Evolutionary conservation across 1,139 yeast genomes (phyloP).

Genomic region (Williopsis jadinii): DNA sequence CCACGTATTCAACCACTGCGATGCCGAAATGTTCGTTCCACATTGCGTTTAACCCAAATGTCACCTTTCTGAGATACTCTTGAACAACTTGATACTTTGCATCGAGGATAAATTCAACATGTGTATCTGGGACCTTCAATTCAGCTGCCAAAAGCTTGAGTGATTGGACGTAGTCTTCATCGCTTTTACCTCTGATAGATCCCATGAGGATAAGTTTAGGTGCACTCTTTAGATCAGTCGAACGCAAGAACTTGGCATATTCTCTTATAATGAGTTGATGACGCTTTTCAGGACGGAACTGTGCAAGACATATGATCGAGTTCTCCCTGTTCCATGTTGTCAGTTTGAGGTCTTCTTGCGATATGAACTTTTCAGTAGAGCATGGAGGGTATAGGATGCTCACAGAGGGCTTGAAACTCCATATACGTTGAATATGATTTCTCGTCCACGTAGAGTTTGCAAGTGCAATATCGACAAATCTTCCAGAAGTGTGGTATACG

Average conservation of each 20-base stretch:
- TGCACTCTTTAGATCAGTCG: slow-evolving; percentile 14
- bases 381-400: slow-evolving; percentile 80
- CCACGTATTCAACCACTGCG: slow-evolving; percentile 90
- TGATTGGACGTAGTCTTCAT: slow-evolving; percentile 49
- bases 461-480: slow-evolving; percentile 56
- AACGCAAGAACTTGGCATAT: slow-evolving; percentile 43
- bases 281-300: slow-evolving; percentile 93
- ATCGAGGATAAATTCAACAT: slow-evolving; percentile 66
- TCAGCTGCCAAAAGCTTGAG: slow-evolving; percentile 41
- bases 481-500: slow-evolving; percentile 61
- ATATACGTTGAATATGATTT: slow-evolving; percentile 58
- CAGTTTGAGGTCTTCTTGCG: slow-evolving; percentile 6
- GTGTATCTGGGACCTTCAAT: slow-evolving; percentile 38
- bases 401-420: slow-evolving; percentile 38
- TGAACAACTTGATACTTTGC: slow-evolving; percentile 64
- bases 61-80: slow-evolving; percentile 46
- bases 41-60: slow-evolving; percentile 90
- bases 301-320: slow-evolving; percentile 73
- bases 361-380: slow-evolving; percentile 48
- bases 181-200: slow-evolving; percentile 67
- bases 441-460: slow-evolving; percentile 92
- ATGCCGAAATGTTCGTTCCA: slow-evolving; percentile 99
- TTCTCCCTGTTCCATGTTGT: slow-evolving; percentile 36
- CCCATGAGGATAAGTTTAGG: slow-evolving; percentile 73
- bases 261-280: slow-evolving; percentile 64